Base-by-base conservation (phyloP, 345 rosid genomes). In the Diplotaxis tenuifolia region DNA sequence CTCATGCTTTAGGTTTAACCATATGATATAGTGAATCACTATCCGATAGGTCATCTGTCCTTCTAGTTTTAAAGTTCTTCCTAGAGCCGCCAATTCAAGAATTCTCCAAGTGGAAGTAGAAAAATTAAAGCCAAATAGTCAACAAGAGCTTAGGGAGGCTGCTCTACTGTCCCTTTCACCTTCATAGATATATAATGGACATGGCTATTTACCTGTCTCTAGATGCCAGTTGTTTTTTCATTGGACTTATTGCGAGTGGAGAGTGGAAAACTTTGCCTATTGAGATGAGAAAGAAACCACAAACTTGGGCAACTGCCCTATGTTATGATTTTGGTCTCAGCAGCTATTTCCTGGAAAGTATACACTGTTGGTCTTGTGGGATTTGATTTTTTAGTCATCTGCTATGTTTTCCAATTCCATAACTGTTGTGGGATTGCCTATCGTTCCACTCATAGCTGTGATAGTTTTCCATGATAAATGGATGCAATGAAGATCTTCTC, bases 381-480 rank as follows among this genome's bases (percentile, higher is more conserved):
- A 15, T n/a, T 29, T 70, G 54, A 47, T 54, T 2, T 65, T 70
- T 32, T 60, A 64, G 27, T 70, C 68, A 0, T 57, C 66, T 45
- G 63, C 63, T 31, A 71, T 76, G 32, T 70, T 76, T 27, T 76
- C 80, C 62, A 70, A 57, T 32, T 56, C 61, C 15, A 57, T 63
- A 12, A 70, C 55, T 4, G 64, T 69, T 31, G 66, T 69, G 0
- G 0, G 85, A 0, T 62, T 82, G 81, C 89, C 91, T 8, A 80
- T 87, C 5, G 84, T 84, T 36, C 89, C 67, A 45, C 54, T 71
- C 7, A 10, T 76, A 54, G 71, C 67, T 7, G 65, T 62, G 38
- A 54, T 75, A n/a, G 74, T 62, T 45, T 85, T 88, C 65, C 77
- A 80, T 4, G 96, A 86, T 64, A 71, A 50, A 84, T 90, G 89